Evolutionary conservation across 805 yeast species (phyloP), one percentile per base, ranked within the genome.

Genomic region (Saccharomycopsis lassenensis): DNA sequence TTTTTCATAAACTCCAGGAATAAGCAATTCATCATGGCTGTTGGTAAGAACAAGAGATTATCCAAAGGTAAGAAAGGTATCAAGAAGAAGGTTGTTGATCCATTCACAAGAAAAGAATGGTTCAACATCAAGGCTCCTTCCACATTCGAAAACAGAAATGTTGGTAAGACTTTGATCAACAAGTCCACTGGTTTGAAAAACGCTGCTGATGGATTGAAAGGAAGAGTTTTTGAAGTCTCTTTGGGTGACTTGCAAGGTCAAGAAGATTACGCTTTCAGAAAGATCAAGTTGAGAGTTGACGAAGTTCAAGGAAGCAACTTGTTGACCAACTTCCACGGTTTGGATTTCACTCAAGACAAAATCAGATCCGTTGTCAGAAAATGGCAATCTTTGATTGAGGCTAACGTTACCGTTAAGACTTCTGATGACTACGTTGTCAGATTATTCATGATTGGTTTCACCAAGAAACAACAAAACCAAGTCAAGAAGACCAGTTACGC

Each of bases 101-200:
- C 97, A 63, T 89, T 89, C 91, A 75, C 95, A 79, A 86, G 87
- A 71, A 89, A 89, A 74, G 97, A 87, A 59, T 89, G 97, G 97
- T 87, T 73, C 68, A 94, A 83, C 68, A 84, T 87, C 71, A 86
- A 87, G 75, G 97, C 97, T 52, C 97, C 97, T 62, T 79, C 96
- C 58, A 86, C 95, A 57, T 89, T 87, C 61, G 96, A 87, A 71
- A 85, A 84, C 82, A 87, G 95, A 73, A 84, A 83, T 59, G 96
- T 86, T 62, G 97, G 97, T 69, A 87, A 89, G 78, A 89, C 97
- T 57, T 74, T 89, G 60, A 93, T 89, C 67, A 89, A 89, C 94
- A 89, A 84, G 67, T 82, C 95, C 46, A 83, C 95, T 57, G 97
- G 97, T 83, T 76, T 89, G 65, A 81, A 83, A 74, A 86, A 81